phyloP scores from a whole-genome alignment of 2,329 filamentous ascomycete genomes.

The Juglanconis oblonga region DNA sequence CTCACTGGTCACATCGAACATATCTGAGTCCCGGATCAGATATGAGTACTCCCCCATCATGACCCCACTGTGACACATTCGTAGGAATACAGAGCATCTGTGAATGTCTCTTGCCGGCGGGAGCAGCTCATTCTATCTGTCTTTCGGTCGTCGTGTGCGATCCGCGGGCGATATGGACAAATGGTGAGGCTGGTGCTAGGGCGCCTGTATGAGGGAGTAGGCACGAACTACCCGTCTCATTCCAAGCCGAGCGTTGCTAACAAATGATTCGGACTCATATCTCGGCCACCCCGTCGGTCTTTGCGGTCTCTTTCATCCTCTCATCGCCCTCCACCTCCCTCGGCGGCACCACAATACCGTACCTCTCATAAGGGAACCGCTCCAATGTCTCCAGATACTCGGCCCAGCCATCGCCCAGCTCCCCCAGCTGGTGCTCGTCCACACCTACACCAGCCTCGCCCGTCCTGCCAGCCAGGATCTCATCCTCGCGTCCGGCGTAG shows the following conservation, averaged over 20 bases:
- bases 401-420: conserved; percentile 59
- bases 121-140: no score
- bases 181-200: no score
- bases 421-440: conserved; percentile 54
- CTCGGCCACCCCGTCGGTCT: conserved; percentile 10
- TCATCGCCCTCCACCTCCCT: conserved; percentile 40
- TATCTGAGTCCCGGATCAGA: no score
- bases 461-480: conserved; percentile 80
- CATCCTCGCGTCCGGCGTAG: conserved; percentile 71
- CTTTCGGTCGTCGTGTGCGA: no score
- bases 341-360: conserved; percentile 52
- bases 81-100: no score
- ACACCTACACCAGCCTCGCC: conserved; percentile 59
- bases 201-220: no score
- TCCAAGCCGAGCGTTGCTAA: not conserved
- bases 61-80: no score
- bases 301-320: conserved; percentile 38
- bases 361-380: conserved; percentile 57
- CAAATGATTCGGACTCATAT: not conserved
- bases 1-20: no score
- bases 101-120: no score
- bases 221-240: not conserved
- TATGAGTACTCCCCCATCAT: no score
- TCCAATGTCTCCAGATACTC: conserved; percentile 50
- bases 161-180: no score